Evolutionary conservation across 2,329 filamentous ascomycete genomes (phyloP), one percentile per base, ranked within the genome.

Genomic region (Colletotrichum sublineola): DNA sequence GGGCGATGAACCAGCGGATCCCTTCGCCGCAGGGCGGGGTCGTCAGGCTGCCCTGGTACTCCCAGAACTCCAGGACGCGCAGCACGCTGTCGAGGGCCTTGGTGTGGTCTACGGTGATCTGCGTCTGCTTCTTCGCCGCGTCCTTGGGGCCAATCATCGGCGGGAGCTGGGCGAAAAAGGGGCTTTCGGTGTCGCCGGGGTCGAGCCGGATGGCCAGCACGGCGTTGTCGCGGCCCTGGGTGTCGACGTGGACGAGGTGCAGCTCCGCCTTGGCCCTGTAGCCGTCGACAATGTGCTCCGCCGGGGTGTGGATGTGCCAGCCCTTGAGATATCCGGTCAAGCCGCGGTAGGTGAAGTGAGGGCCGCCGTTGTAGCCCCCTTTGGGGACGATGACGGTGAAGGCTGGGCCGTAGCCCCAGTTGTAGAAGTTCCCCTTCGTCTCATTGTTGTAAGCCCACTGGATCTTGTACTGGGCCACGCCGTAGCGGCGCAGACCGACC

Each of bases 221-320:
- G 20, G 84, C 85, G 2, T 79, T 77, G 53, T 84, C 81, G 33
- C 81, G 78, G 62, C 85, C 84, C 0, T 77, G 73, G 11, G 78
- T 79, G 70, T 85, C 82, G 64, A 82, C 82, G 73, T 86, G 85
- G 3, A 88, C 86, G 48, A 86, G 80, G 76, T 87, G 86, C 29
- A 87, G 77, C 74, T 88, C 86, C 46, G 84, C 84, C 71, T 82
- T 84, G 46, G 81, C 79, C 46, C 82, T 81, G 48, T 81, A 78
- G 44, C 82, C 83, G 58, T 82, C 78, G 5, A 88, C 80, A 3
- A 81, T 79, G 76, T 88, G 86, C 68, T 88, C 86, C 6, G 85
- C 84, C 0, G 86, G 86, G 0, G 84, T 76, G 75, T 88, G 86
- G 61, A 87, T 84, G 78, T 88, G 86, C 85, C 85, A 88, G 58